Percentiles rank a stretch among this genome's conserved stretches.
Evolutionary conservation across 2,329 filamentous ascomycete genomes (phyloP).

Genomic region (Pseudonectria buxi): DNA sequence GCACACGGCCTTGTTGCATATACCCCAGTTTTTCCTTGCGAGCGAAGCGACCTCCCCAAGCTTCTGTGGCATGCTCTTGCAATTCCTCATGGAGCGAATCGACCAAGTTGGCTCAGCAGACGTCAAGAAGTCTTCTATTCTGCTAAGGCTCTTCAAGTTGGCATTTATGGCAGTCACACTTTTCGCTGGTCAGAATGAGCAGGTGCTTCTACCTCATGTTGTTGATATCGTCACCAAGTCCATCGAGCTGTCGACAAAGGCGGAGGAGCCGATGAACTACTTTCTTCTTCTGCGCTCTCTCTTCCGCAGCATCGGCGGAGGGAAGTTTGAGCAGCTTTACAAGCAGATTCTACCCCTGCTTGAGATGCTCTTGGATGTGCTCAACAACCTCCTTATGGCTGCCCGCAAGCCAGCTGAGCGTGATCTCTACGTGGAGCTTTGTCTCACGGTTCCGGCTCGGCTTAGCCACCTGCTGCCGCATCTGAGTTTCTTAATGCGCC

Average conservation of each 20-base stretch:
- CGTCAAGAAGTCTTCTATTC: constrained; percentile 84
- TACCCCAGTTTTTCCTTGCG: constrained; percentile 97
- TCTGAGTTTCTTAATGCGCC: constrained; percentile 93
- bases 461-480: constrained; percentile 93
- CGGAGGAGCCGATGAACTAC: constrained; percentile 98
- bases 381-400: constrained; percentile 88
- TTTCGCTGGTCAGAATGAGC: constrained; percentile 90
- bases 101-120: constrained; percentile 90
- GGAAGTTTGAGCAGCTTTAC: constrained; percentile 94
- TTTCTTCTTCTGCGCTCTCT: constrained; percentile 87
- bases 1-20: constrained; percentile 86
- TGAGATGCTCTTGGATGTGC: constrained; percentile 94
- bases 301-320: constrained; percentile 93
- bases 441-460: constrained; percentile 87
- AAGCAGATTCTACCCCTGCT: constrained; percentile 94
- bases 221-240: constrained; percentile 97
- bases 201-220: constrained; percentile 89
- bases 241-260: constrained; percentile 90
- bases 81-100: constrained; percentile 95
- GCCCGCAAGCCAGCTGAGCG: constrained; percentile 85
- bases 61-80: constrained; percentile 95
- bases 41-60: constrained; percentile 96
- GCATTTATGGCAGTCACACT: constrained; percentile 99
- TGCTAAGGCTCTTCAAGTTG: constrained; percentile 91
- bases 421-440: constrained; percentile 95